Percentiles rank a stretch among this genome's conserved stretches.
Conservation (phyloP, 495 filamentous ascomycete species). For the Daldinia loculata region DNA sequence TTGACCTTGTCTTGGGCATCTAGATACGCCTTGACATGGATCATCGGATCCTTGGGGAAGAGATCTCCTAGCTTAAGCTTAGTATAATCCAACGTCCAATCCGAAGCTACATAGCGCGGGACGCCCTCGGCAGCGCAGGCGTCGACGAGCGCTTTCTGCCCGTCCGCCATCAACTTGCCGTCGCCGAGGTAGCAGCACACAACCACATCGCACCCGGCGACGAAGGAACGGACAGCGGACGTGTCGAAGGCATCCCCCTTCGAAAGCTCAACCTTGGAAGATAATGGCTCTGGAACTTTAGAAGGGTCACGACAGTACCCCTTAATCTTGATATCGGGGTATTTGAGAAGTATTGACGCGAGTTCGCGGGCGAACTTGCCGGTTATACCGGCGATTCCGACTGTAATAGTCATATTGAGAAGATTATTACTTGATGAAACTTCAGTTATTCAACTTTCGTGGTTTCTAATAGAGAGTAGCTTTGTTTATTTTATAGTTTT, state of each 20-base stretch:
- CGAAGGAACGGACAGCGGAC: constrained; percentile 31
- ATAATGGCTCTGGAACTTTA: constrained; percentile 38
- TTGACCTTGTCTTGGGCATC: constrained; percentile 51
- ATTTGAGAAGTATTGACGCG: constrained; percentile 33
- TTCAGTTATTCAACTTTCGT: not conserved
- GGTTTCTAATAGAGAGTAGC: not conserved
- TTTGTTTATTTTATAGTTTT: constrained; percentile 9
- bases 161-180: constrained; percentile 54
- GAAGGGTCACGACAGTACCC: constrained; percentile 46
- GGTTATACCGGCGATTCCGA: constrained; percentile 48
- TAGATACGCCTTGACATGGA: constrained; percentile 53
- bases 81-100: constrained; percentile 55
- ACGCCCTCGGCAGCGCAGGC: constrained; percentile 52
- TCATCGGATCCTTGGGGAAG: constrained; percentile 57
- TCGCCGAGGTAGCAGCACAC: constrained; percentile 57
- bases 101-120: constrained; percentile 55
- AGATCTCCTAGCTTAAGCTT: constrained; percentile 51
- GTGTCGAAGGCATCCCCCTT: constrained; percentile 37
- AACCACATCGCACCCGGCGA: constrained; percentile 42
- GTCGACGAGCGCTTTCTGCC: constrained; percentile 56
- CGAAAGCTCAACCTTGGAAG: constrained; percentile 31
- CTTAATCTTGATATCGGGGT: constrained; percentile 39
- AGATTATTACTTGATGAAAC: not conserved
- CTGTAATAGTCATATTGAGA: constrained; percentile 24
- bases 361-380: constrained; percentile 47